Base-by-base conservation (phyloP, 768 basidiomycete genomes). In the Lyophyllum semitale region DNA sequence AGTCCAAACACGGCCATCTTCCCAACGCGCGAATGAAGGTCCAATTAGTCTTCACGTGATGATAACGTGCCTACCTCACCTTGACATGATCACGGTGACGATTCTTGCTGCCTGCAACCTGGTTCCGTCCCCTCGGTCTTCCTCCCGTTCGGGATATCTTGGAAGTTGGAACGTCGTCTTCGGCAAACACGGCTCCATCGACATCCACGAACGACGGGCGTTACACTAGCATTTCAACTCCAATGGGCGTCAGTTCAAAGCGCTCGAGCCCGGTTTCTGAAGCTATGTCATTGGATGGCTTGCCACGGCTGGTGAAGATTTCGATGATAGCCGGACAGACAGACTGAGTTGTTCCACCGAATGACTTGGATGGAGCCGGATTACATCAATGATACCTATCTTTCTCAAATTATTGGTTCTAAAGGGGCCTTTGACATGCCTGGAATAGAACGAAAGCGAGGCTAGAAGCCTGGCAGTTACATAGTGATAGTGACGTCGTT, bases 1-100 rank as follows among this genome's bases (percentile, higher is more conserved):
- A 61, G 50, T 57, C 58, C 55, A 63, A 64, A 59, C 54, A 59
- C 33, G 38, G 47, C 53, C 38, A 45, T 8, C 50, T 53, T 54
- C 41, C 49, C 43, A 46, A 38, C 45, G 18, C 52, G 51, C 45
- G 54, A 56, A 59, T 57, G 37, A 50, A 52, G 55, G 38, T 32
- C 43, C 48, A 47, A 55, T 48, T 46, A 29, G 33, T 15, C 49
- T 48, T 46, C 66, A 67, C 66, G 64, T 67, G 66, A 63, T 58
- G 38, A 20, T 55, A 52, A 50, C 53, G 45, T 58, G 60, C 55
- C 53, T 54, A 51, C 53, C 55, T 53, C 33, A 32, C 40, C 51
- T 40, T 27, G 20, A 46, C 42, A 49, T 33, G 35, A 25, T 45
- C 37, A 33, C 18, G 32, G 23, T 46, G 48, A 48, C 55, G 59